phyloP scores from a whole-genome alignment of 1,284 basidiomycete genomes.

The Takashimella tepidaria region DNA sequence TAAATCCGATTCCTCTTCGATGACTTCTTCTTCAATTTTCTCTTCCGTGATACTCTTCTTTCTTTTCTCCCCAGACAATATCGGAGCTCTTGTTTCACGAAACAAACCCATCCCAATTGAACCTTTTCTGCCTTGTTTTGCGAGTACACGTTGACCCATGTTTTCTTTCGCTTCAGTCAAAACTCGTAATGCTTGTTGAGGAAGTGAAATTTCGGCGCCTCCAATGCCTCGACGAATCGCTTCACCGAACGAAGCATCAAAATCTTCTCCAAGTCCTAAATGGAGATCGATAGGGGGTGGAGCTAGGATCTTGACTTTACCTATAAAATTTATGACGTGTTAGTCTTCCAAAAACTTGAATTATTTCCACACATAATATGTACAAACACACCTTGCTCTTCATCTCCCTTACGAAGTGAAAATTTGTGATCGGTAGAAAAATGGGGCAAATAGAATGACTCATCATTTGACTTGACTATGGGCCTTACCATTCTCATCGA shows the following conservation, averaged over 20 bases:
- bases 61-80: background rate
- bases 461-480: background rate
- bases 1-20: background rate
- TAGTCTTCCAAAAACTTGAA: too few relatives aligned
- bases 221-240: constrained; percentile 37
- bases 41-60: background rate
- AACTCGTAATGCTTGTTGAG: constrained; percentile 38
- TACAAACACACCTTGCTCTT: too few relatives aligned
- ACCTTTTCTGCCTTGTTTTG: constrained; percentile 46
- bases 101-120: constrained; percentile 49
- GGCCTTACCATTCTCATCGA: background rate
- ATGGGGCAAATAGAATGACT: constrained; percentile 39
- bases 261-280: constrained; percentile 40
- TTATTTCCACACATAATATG: too few relatives aligned
- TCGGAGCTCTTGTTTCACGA: constrained; percentile 32
- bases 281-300: constrained; percentile 29
- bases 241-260: constrained; percentile 41
- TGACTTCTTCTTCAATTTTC: background rate
- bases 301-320: background rate
- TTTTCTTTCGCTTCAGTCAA: constrained; percentile 43
- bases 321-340: background rate
- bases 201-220: constrained; percentile 39
- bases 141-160: constrained; percentile 21
- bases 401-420: constrained; percentile 21
- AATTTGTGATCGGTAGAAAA: constrained; percentile 46